Evolutionary conservation across 78 protist species (phyloP), one percentile per base, ranked within the genome.

Genomic region (Thecamonas trahens): DNA sequence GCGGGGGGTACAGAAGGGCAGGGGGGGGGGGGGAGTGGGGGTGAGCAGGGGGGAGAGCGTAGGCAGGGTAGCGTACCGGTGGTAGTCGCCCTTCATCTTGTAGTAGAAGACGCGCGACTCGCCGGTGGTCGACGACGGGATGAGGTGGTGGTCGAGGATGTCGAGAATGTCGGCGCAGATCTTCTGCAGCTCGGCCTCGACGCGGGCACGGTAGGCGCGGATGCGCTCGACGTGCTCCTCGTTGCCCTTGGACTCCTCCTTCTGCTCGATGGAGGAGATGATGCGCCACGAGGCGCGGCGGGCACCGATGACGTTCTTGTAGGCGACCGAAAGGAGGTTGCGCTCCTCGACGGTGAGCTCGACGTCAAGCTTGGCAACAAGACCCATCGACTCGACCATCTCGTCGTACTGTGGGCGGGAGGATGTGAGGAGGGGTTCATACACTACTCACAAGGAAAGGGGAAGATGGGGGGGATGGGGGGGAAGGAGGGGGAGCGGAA

Each of bases 271-370:
- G 42, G 93, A 85, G 38, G 90, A 76, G 44, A 94, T 65, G 58
- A 94, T 90, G n/a, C 99, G 77, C 98, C 99, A 94, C 47, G 99
- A 80, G 15, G 99, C 97, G 24, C 99, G 95, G 50, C 99, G 81
- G 32, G 97, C 74, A 40, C 99, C 99, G 45, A 96, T 92, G 47
- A 95, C 95, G 77, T 97, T 95, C 89, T 96, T 96, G 89, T 94
- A 98, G 3, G 99, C 99, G 54, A 95, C 99, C 15, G 99, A 94
- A 67, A 96, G 86, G 24, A 95, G 88, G 76, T 94, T 96, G 68
- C 99, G 80, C 83, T 96, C 97, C 69, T 96, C 98, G 52, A 80
- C 86, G n/a, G 91, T 70, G 28, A 95, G 91, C 73, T 97, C 97
- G 50, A 76, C 65, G 76, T 78, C 74, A 31, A 83, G 40, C 61